These are phyloP conservation scores for Panus rudis DNA, from an alignment of 768 basidiomycete genomes.

Conservation along the genomic window DNA sequence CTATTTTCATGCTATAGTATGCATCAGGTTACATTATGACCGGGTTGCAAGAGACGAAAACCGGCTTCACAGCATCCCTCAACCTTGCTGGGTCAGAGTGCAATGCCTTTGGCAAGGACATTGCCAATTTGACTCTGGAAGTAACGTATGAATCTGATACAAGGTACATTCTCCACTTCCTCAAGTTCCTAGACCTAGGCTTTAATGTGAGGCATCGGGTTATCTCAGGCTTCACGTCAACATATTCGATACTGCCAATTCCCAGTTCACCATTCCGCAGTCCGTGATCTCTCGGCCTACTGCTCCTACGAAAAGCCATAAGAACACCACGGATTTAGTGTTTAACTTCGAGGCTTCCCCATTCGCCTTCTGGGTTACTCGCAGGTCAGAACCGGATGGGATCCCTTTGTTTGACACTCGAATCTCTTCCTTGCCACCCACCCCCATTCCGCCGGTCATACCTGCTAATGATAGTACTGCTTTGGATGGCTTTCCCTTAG, in stretches of 20 bases:
- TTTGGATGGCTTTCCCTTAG: constrained; percentile 57
- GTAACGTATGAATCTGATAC: constrained; percentile 54
- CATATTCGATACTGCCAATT: constrained; percentile 51
- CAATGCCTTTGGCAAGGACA: constrained; percentile 58
- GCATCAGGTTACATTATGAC: constrained; percentile 57
- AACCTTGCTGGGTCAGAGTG: constrained; percentile 50
- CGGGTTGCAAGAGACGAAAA: constrained; percentile 33
- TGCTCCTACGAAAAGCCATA: constrained; percentile 27
- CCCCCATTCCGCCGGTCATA: constrained; percentile 53
- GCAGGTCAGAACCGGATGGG: constrained; percentile 48
- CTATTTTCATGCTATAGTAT: too few species aligned
- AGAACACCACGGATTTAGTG: constrained; percentile 47
- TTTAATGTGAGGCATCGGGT: too few species aligned
- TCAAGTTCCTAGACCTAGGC: too few species aligned
- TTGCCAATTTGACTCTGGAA: constrained; percentile 51
- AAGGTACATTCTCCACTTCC: too few species aligned
- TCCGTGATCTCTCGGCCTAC: constrained; percentile 38
- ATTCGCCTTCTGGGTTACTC: constrained; percentile 78
- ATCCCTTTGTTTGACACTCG: constrained; percentile 68
- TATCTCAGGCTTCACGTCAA: constrained; percentile 66
- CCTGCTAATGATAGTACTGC: constrained; percentile 43
- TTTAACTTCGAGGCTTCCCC: constrained; percentile 62
- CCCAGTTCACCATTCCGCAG: constrained; percentile 63
- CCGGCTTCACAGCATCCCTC: constrained; percentile 50
- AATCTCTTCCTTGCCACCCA: constrained; percentile 47